These are phyloP conservation scores for Aureobasidium pullulans DNA, from an alignment of 2,329 filamentous ascomycete genomes.

Conservation along the genomic window DNA sequence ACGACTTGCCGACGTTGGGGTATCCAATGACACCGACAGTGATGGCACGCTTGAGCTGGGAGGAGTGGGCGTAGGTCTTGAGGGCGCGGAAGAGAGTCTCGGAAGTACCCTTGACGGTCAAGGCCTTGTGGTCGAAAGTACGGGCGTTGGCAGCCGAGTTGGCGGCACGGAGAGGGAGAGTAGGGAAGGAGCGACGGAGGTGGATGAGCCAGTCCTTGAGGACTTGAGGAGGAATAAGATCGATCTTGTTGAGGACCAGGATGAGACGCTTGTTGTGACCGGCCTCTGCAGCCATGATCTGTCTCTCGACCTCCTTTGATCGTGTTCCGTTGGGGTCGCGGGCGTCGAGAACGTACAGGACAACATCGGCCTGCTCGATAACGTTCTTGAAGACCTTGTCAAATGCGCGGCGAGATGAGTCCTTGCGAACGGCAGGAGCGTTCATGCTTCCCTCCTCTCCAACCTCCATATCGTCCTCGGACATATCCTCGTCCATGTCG, in stretches of 20 bases:
- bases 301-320: constrained; percentile 82
- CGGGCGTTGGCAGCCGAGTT: constrained; percentile 76
- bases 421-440: constrained; percentile 32
- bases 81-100: constrained; percentile 79
- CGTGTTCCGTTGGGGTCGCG: constrained; percentile 85
- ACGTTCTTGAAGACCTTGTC: constrained; percentile 96
- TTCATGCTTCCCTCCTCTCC: constrained; percentile 35
- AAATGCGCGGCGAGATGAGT: constrained; percentile 75
- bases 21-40: constrained; percentile 93
- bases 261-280: constrained; percentile 76
- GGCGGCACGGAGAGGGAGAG: constrained; percentile 79
- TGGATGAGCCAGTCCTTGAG: constrained; percentile 79
- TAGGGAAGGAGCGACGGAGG: constrained; percentile 83
- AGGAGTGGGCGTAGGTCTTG: constrained; percentile 77
- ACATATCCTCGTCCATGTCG: constrained; percentile 42
- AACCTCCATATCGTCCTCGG: constrained; percentile 43
- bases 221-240: constrained; percentile 74
- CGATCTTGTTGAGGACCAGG: constrained; percentile 91
- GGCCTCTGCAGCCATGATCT: constrained; percentile 79
- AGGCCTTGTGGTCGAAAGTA: constrained; percentile 84
- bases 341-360: constrained; percentile 89
- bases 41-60: constrained; percentile 80
- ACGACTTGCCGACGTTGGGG: constrained; percentile 93
- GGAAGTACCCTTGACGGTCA: constrained; percentile 80
- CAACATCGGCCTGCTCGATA: constrained; percentile 78